Evolutionary conservation across 2,329 filamentous ascomycete species (phyloP).

Genomic region (Trichothecium roseum): DNA sequence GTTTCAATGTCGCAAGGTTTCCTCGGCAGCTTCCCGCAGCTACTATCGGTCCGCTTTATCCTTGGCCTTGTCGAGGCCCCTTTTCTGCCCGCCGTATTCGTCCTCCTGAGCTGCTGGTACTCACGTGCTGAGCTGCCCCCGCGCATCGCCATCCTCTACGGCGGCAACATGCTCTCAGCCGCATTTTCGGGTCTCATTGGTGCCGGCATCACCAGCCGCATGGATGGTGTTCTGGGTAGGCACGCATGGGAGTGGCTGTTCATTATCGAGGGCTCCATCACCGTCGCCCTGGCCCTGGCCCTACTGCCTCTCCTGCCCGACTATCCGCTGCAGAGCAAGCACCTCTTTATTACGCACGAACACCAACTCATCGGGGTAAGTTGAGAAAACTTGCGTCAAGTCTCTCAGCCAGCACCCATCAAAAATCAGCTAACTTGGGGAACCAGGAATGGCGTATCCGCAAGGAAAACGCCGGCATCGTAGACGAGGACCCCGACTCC

Average conservation of each 20-base stretch:
- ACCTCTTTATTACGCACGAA: no score
- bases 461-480: constrained; percentile 1
- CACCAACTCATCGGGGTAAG: no score
- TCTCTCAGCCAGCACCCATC: no score
- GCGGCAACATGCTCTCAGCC: constrained; percentile 47
- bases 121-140: constrained; percentile 42
- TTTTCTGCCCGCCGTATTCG: constrained; percentile 40
- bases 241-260: constrained; percentile 61
- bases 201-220: constrained; percentile 47
- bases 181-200: constrained; percentile 55
- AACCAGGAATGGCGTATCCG: constrained; percentile 2
- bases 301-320: constrained; percentile 2
- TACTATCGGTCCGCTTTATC: constrained; percentile 34
- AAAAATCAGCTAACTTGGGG: no score
- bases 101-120: constrained; percentile 46
- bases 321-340: neutral
- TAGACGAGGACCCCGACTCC: constrained; percentile 1
- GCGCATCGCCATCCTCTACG: constrained; percentile 47
- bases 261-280: constrained; percentile 54
- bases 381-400: no score
- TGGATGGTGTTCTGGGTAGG: constrained; percentile 41
- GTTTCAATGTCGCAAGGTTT: constrained; percentile 35
- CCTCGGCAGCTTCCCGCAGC: constrained; percentile 32
- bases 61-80: constrained; percentile 40
- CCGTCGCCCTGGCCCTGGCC: no score